A percentile compares a stretch with the other conserved stretches of the same genome.
Conservation (phyloP, 805 yeast species). For the Candida khao-thaluensis region DNA sequence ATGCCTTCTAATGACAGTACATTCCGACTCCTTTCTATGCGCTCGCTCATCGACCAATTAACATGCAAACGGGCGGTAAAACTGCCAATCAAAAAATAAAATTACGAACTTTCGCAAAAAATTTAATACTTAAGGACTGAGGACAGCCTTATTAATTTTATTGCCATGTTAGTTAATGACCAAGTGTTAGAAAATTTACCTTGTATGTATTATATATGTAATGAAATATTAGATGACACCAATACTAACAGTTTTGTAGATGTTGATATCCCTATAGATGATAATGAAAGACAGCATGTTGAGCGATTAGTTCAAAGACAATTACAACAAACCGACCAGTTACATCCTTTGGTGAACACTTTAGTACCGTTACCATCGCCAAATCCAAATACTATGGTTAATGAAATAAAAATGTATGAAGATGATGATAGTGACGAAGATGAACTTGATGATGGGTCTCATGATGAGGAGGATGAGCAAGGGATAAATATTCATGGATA, state of each 20-base stretch:
- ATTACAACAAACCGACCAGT: constrained; percentile 4
- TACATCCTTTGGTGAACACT: constrained; percentile 24
- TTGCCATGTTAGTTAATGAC: constrained; percentile 28
- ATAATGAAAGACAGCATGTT: constrained; percentile 35
- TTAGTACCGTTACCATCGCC: constrained; percentile 19
- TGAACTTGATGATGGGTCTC: constrained; percentile 20
- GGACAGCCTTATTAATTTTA: no score
- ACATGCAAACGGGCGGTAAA: neutral
- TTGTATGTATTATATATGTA: constrained; percentile 28
- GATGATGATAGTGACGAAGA: constrained; percentile 23
- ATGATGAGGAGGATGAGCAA: constrained; percentile 12
- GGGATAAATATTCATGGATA: constrained; percentile 37
- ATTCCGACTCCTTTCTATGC: no score
- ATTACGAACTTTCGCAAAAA: constrained; percentile 2
- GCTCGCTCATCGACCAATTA: no score
- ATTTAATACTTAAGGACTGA: no score
- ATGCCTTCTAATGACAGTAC: no score
- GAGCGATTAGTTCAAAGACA: constrained; percentile 29
- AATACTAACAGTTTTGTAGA: constrained; percentile 13
- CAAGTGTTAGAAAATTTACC: constrained; percentile 39
- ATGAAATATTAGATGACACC: no score
- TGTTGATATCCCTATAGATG: constrained; percentile 34
- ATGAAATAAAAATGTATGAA: constrained; percentile 28
- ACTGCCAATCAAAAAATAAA: constrained; percentile 1
- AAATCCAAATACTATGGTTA: constrained; percentile 6